Conservation (phyloP, 257 asterid genomes). For the Nicotiana otophora region DNA sequence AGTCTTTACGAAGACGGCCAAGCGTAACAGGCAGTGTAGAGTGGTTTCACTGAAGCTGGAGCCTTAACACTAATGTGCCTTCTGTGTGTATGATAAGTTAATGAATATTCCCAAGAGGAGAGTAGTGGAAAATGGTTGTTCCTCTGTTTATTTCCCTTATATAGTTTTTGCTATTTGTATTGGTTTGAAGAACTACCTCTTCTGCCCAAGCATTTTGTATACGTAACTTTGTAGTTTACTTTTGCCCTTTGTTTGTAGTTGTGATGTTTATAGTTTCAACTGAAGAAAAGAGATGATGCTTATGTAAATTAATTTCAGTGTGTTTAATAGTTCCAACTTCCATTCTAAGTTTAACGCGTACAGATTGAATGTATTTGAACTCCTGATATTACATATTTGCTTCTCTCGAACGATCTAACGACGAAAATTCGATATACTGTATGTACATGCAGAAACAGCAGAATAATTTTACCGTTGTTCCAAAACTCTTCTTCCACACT, state of each 20-base stretch:
- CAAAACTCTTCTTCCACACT: no score
- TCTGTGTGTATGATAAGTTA: constrained; percentile 5
- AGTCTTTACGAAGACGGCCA: constrained; percentile 63
- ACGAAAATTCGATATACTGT: no score
- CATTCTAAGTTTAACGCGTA: background rate
- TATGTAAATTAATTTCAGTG: background rate
- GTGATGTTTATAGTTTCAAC: background rate
- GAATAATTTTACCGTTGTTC: no score
- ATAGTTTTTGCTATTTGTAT: constrained; percentile 12
- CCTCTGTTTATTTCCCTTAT: background rate
- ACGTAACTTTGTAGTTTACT: constrained; percentile 9
- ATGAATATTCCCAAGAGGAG: background rate
- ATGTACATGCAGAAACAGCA: no score
- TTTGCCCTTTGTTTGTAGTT: background rate
- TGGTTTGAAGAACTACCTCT: constrained; percentile 34
- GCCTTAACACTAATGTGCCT: constrained; percentile 49
- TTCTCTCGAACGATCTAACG: background rate
- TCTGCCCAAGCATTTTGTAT: constrained; percentile 17
- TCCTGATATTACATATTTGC: background rate
- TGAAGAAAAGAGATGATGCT: background rate
- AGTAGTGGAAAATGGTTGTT: background rate
- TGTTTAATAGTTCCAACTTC: background rate
- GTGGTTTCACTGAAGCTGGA: constrained; percentile 97
- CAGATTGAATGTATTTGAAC: background rate
- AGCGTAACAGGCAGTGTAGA: constrained; percentile 88